Base-by-base conservation (phyloP, 2,329 filamentous ascomycete genomes). In the Septoria petroselini region DNA sequence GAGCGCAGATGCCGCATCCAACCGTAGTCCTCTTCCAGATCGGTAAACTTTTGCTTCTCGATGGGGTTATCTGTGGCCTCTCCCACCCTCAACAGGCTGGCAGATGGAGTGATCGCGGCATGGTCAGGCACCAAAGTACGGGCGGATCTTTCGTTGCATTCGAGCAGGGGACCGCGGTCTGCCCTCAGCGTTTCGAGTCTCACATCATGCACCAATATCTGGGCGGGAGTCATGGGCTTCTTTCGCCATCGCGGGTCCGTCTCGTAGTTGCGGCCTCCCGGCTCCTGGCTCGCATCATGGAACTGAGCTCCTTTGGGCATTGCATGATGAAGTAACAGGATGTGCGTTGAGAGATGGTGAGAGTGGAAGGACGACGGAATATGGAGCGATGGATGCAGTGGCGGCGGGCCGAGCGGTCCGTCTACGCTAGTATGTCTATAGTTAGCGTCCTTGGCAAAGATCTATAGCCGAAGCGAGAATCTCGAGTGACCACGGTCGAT, bases 1-100 rank as follows among this genome's bases (percentile, higher is more conserved):
- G 68, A 62, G 15, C 71, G 60, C 31, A 73, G 48, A 40, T 63
- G 61, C 27, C 70, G 66, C 55, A 72, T 64, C 71, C 71, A 73
- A n/a, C 71, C 71, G 52, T 69, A 72, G 41, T 71, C 67, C 2
- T 62, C 53, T 23, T 69, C 67, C 23, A 73, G 52, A n/a, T 52
- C 57, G 27, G 58, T 59, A 11, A 71, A 57, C 19, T 63, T 64
- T 23, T 63, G 61, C 48, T 68, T 64, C 49, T 73, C 70, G 34
- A 66, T 69, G 7, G 65, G 62, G 39, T 67, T 68, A 7, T 56
- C 56, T 2, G 66, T 57, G 1, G 60, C 58, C 3, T 64, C 53
- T 8, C 54, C 27, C 9, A 61, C 54, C 15, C 56, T 51, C 6
- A 59, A 46, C 12, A 58, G 45, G 31, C 55, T 58, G 5, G 54